Evolutionary conservation across 148 eudicot genomes (phyloP), one percentile per base, ranked within the genome.

Genomic region (Heliosperma pusillum): DNA sequence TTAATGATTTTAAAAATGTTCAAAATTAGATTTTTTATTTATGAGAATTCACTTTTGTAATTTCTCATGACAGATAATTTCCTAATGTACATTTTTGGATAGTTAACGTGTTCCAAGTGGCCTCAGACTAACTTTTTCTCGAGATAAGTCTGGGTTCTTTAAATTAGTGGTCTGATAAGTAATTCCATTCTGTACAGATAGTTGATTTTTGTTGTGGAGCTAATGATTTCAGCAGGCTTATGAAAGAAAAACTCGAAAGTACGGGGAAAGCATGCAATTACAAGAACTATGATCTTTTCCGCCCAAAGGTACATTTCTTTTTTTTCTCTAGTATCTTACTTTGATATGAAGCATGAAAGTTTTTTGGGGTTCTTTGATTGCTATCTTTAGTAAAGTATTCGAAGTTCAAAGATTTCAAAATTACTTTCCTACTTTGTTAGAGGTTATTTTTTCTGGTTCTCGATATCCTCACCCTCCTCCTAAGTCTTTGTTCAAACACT

Each of bases 191-290:
- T 88, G 57, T 70, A 68, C 93, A 95, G 99, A 71, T 95, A 56
- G 99, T 95, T 78, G 99, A 95, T 80, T 92, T 95, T 83, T 88
- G 96, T 82, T 95, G 99, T 76, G 99, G 99, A 64, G 88, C 97
- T 57, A 95, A 95, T 82, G 99, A 95, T 74, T 95, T 95, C 80
- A 92, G 92, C 80, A 80, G 79, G 79, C 81, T 92, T 64, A 76
- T 90, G 93, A 92, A 95, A 76, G 71, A 83, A 76, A 85, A 88
- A 87, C 92, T 95, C 78, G 96, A 95, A 50, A 84, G 85, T 71
- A 80, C 75, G 65, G 93, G 93, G 70, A 95, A 82, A 84, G 85
- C 76, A 73, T 95, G 99, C 81, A 84, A 78, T 10, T 92, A 76
- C 79, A 87, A 81, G 75, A 95, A 92, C 76, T 95, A 83, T 65